Conservation (phyloP, 2,329 filamentous ascomycete genomes). For the Scleromitrula shiraiana region DNA sequence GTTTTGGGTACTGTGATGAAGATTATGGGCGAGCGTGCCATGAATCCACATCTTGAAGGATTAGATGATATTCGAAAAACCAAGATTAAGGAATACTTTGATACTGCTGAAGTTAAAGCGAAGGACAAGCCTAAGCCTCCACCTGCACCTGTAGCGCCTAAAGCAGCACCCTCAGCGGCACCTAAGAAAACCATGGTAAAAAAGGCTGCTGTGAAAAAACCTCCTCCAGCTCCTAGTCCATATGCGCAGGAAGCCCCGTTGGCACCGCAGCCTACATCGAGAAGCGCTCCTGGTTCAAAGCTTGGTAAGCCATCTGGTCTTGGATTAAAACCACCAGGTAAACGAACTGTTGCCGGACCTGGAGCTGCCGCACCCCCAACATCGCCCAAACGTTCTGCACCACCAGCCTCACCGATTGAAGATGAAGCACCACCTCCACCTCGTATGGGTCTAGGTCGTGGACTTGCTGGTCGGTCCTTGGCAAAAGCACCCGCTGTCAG, state of each 20-base stretch:
- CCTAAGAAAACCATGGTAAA: constrained; percentile 37
- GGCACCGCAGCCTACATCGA: constrained; percentile 50
- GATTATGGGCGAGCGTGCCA: constrained; percentile 92
- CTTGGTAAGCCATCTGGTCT: constrained; percentile 46
- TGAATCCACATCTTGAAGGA: constrained; percentile 86
- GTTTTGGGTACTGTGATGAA: constrained; percentile 95
- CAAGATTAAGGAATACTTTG: constrained; percentile 90
- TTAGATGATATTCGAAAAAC: constrained; percentile 92
- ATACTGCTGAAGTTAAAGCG: constrained; percentile 73
- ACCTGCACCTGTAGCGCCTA: constrained; percentile 53
- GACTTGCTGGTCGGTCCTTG: constrained; percentile 78
- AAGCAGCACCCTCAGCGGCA: constrained; percentile 36
- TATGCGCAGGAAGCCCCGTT: constrained; percentile 45
- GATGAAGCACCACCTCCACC: constrained; percentile 30
- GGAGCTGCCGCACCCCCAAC: constrained; percentile 33
- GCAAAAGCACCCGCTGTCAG: constrained; percentile 53
- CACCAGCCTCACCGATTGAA: constrained; percentile 38
- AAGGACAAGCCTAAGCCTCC: constrained; percentile 86
- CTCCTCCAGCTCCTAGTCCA: constrained; percentile 36
- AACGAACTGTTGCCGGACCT: constrained; percentile 43
- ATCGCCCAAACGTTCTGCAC: constrained; percentile 42
- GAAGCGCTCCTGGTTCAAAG: constrained; percentile 41
- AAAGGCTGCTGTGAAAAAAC: constrained; percentile 39
- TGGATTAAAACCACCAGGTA: constrained; percentile 49
- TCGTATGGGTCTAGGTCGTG: constrained; percentile 40